phyloP scores from a whole-genome alignment of 768 basidiomycete genomes.

The Termitomyces sp. region DNA sequence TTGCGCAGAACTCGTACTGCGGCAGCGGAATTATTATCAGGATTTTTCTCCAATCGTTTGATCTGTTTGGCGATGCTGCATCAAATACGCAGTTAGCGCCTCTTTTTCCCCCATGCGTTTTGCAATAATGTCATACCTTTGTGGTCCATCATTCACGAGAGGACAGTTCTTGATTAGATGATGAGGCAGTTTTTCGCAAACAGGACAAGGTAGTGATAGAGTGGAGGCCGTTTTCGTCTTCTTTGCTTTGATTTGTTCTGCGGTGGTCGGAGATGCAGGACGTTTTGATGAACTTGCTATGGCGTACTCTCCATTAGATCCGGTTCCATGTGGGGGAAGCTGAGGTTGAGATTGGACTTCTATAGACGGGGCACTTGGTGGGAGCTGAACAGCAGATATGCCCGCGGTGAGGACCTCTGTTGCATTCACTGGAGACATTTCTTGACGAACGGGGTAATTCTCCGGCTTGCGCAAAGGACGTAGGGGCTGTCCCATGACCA shows the following conservation, averaged over 20 bases:
- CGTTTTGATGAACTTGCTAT: slow-evolving; percentile 28
- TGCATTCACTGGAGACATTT: neutral
- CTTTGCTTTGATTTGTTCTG: slow-evolving; percentile 30
- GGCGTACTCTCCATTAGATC: neutral
- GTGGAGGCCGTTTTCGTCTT: slow-evolving; percentile 8
- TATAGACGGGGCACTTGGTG: neutral
- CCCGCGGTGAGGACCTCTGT: neutral
- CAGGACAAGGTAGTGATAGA: slow-evolving; percentile 29
- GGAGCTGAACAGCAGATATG: neutral
- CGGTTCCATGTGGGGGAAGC: neutral
- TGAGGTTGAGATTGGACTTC: neutral
- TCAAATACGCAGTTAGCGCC: neutral
- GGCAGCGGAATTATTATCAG: slow-evolving; percentile 28
- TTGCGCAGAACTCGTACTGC: slow-evolving; percentile 33
- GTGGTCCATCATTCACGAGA: slow-evolving; percentile 42
- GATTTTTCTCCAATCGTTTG: slow-evolving; percentile 33
- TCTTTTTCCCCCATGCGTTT: neutral
- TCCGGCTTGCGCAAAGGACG: slow-evolving; percentile 34
- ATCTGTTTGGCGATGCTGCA: slow-evolving; percentile 39
- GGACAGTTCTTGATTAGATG: slow-evolving; percentile 49
- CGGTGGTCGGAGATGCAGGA: slow-evolving; percentile 22
- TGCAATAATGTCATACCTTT: slow-evolving; percentile 33
- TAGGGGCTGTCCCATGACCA: slow-evolving; percentile 63
- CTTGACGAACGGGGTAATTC: neutral
- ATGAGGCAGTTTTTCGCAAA: slow-evolving; percentile 39